Evolutionary conservation across 192 early-diverging fungal species (phyloP).

Genomic region (Podila horticola): DNA sequence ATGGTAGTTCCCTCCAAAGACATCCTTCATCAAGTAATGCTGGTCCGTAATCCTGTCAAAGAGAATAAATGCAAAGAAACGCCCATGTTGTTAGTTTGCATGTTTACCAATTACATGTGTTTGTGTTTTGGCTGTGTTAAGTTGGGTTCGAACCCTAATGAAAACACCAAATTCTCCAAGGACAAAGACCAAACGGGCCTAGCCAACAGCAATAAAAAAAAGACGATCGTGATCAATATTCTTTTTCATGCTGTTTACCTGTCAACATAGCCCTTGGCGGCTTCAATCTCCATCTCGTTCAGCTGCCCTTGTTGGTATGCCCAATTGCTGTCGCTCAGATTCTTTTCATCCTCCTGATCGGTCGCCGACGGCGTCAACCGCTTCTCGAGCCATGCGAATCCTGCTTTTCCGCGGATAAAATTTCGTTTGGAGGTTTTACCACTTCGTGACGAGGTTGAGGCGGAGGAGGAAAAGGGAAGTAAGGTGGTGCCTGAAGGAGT

Average conservation of each 20-base stretch:
- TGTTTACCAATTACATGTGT: not conserved
- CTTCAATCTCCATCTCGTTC: constrained; percentile 37
- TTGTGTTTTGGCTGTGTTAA: not conserved
- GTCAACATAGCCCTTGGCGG: constrained; percentile 40
- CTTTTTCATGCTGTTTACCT: constrained; percentile 1
- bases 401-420: constrained; percentile 39
- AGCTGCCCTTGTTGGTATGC: constrained; percentile 17
- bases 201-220: not conserved
- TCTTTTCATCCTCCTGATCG: constrained; percentile 6
- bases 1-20: constrained; percentile 48
- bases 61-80: not conserved
- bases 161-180: too few species aligned
- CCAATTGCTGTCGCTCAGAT: constrained; percentile 2
- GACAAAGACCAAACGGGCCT: not conserved
- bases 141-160: too few species aligned
- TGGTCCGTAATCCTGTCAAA: constrained; percentile 23
- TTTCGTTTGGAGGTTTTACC: constrained; percentile 4
- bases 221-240: too few species aligned
- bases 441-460: not conserved
- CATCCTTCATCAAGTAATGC: constrained; percentile 49
- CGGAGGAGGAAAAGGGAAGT: not conserved
- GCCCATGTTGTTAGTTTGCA: too few species aligned
- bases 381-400: constrained; percentile 42
- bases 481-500: not conserved
- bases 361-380: constrained; percentile 5